These are phyloP conservation scores for Bacidia gigantensis DNA, from an alignment of 495 filamentous ascomycete species.

Conservation along the genomic window DNA sequence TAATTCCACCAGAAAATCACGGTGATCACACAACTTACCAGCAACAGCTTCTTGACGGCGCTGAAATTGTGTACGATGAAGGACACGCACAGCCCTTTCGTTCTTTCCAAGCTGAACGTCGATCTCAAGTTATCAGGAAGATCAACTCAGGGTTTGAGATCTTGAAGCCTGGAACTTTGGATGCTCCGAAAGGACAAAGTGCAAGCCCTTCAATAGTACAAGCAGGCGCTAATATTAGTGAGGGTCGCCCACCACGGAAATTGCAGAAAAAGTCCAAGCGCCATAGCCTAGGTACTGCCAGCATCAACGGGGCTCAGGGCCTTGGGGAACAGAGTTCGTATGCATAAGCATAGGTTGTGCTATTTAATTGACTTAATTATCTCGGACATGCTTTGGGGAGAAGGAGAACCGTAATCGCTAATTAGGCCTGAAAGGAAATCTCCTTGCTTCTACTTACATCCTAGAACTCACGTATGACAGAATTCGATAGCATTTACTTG, in stretches of 20 bases:
- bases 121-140: conserved; percentile 28
- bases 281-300: not conserved
- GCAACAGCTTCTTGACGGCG: not conserved
- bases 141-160: conserved; percentile 52
- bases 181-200: conserved; percentile 1
- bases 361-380: too few species aligned
- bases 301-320: not conserved
- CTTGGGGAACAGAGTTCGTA: too few species aligned
- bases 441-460: too few species aligned
- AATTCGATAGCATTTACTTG: too few species aligned
- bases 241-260: conserved; percentile 24
- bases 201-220: conserved; percentile 5
- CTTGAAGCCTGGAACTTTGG: conserved; percentile 39
- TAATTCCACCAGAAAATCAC: conserved; percentile 3
- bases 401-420: too few species aligned
- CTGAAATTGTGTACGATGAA: conserved; percentile 1
- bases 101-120: conserved; percentile 1
- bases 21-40: conserved; percentile 4
- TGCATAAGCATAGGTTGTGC: too few species aligned
- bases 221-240: conserved; percentile 6
- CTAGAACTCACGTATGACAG: too few species aligned
- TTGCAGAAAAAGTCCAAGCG: conserved; percentile 20
- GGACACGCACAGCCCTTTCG: conserved; percentile 5
- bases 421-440: too few species aligned
- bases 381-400: too few species aligned